These are phyloP conservation scores for Fusarium mangiferae DNA, from an alignment of 2,329 filamentous ascomycete species.

Conservation along the genomic window DNA sequence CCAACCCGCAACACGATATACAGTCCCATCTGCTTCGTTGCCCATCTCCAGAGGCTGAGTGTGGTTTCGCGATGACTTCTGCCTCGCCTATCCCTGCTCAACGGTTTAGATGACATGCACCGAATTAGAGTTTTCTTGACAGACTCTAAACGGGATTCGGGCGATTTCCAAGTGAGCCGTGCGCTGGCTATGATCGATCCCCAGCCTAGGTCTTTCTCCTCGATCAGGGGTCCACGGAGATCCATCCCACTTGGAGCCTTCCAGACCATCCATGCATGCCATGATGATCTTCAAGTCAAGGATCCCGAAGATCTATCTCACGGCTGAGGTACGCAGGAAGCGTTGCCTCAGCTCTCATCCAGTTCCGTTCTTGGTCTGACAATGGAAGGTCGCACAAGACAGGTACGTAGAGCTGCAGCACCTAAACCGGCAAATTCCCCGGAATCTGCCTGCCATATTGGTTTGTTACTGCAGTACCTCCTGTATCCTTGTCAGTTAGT, in stretches of 20 bases:
- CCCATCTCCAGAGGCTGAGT: not conserved
- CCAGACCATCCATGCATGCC: slow-evolving; percentile 51
- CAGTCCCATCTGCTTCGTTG: not conserved
- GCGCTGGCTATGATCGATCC: not conserved
- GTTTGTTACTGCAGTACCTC: slow-evolving; percentile 9
- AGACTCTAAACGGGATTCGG: not conserved
- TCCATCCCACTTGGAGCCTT: slow-evolving; percentile 48
- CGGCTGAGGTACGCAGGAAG: slow-evolving; percentile 39
- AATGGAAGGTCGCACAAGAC: slow-evolving; percentile 14
- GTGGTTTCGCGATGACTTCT: not conserved
- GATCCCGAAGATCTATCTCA: slow-evolving; percentile 55
- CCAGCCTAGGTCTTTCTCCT: slow-evolving; percentile 60
- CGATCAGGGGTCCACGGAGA: slow-evolving; percentile 39
- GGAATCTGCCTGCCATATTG: slow-evolving; percentile 35
- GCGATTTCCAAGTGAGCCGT: not conserved
- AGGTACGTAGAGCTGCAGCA: not conserved
- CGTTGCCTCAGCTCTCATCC: slow-evolving; percentile 43
- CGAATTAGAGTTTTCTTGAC: slow-evolving; percentile 7
- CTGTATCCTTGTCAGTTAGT: slow-evolving; percentile 12
- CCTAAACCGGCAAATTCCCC: slow-evolving; percentile 10
- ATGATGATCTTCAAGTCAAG: slow-evolving; percentile 51
- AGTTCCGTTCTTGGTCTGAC: slow-evolving; percentile 45
- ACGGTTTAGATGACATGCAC: not conserved
- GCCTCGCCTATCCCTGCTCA: not conserved
- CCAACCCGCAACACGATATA: not conserved